phyloP scores from a whole-genome alignment of 257 asterid species.

The Jacaranda copaia region DNA sequence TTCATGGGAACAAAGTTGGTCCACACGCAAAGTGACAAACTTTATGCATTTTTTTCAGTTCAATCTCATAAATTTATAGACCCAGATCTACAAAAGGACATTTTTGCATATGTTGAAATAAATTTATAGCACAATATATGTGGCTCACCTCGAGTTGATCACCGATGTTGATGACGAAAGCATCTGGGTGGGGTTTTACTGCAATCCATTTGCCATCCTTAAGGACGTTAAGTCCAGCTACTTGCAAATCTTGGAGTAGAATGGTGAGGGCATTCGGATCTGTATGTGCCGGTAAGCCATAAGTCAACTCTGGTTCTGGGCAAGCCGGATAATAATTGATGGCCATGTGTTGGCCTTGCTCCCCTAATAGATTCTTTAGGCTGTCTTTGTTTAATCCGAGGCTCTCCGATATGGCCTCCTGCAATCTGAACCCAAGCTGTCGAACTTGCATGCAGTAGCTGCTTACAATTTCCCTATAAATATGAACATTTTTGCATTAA shows the following conservation, averaged over 20 bases:
- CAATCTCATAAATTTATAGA: no score
- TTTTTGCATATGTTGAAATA: neutral
- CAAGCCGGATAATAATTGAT: constrained; percentile 71
- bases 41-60: no score
- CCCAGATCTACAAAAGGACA: no score
- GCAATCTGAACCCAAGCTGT: constrained; percentile 40
- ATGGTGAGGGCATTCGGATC: constrained; percentile 74
- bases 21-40: no score
- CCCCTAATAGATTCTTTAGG: constrained; percentile 49
- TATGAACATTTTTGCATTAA: neutral
- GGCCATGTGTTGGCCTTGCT: constrained; percentile 81
- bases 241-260: constrained; percentile 66
- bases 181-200: no score
- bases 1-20: no score
- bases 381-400: constrained; percentile 33
- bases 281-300: constrained; percentile 70
- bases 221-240: constrained; percentile 58
- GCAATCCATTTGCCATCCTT: no score
- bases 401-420: constrained; percentile 42
- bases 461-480: constrained; percentile 42
- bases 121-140: no score
- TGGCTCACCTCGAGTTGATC: neutral
- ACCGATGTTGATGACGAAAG: no score
- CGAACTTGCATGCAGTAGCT: constrained; percentile 41
- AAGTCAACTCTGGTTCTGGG: constrained; percentile 74